Percentiles rank a stretch among this genome's conserved stretches.
Conservation (phyloP, 306 rosid genomes). For the Citrullus mucosospermus region DNA sequence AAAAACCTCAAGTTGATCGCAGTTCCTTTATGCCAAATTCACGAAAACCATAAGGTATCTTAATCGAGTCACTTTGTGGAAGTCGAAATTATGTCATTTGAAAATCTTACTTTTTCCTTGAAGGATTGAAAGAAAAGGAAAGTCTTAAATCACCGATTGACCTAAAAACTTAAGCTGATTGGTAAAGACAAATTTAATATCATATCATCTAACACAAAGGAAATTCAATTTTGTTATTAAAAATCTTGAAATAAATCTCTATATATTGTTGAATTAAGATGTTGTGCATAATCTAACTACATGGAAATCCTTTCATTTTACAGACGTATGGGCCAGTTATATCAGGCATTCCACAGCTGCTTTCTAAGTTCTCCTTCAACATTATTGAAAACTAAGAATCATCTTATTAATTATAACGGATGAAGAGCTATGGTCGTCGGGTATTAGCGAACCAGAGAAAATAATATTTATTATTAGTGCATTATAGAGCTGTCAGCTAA, state of each 20-base stretch:
- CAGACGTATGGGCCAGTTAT: constrained; percentile 75
- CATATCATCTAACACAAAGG: not conserved
- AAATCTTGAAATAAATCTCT: not conserved
- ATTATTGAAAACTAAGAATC: constrained; percentile 27
- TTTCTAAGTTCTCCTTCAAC: constrained; percentile 62
- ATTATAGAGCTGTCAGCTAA: constrained; percentile 1
- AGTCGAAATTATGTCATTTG: not conserved
- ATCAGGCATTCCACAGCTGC: constrained; percentile 62
- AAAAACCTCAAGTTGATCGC: constrained; percentile 67
- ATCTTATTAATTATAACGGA: constrained; percentile 4
- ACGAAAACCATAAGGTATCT: constrained; percentile 54
- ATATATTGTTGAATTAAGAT: not conserved
- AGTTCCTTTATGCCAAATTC: constrained; percentile 73
- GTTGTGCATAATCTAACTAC: not conserved
- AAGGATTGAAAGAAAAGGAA: not conserved
- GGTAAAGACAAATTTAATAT: too few relatives aligned
- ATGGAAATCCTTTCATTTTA: constrained; percentile 4
- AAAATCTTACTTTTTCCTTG: not conserved
- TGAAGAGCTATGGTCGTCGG: not conserved
- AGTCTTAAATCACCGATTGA: too few relatives aligned
- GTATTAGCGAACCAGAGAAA: not conserved
- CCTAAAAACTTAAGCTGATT: too few relatives aligned
- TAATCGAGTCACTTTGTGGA: not conserved
- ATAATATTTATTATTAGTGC: not conserved
- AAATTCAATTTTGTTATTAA: not conserved